Evolutionary conservation across 345 rosid species (phyloP), one percentile per base, ranked within the genome.

Genomic region (Salix exigua): DNA sequence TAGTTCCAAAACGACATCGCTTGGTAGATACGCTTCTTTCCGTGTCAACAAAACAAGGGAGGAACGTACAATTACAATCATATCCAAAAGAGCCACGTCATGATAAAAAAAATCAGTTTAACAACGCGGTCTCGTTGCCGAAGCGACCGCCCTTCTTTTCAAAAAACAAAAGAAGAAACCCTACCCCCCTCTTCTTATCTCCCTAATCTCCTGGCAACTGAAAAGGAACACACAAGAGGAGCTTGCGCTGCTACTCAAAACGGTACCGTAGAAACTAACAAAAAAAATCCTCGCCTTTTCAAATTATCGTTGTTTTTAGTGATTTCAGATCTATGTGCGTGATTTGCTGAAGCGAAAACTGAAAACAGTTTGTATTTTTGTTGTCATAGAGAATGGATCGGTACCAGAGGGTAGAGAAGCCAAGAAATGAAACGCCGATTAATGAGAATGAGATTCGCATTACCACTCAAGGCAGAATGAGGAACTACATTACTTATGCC

Each of bases 361-460:
- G 17, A 46, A 46, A 46, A 14, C 5, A 46, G 18, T 12, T 16
- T 46, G 51, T 46, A 46, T 46, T 58, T 23, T 58, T 11, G 28
- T 26, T 11, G 63, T 23, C 28, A 58, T 23, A 58, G 63, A 44
- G 31, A 51, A 80, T 76, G 82, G 84, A 77, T 75, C 64, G 84
- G 78, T 84, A 84, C 62, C 84, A 84, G 84, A 78, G 82, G 61
- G 82, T 84, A 48, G 86, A 81, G 82, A 84, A 78, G 76, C 78
- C 80, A 14, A 72, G 58, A 75, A 75, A 46, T 0, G 83, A 75
- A 23, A 72, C 83, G 12, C 79, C 77, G 25, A 81, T 81, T 8
- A 80, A 81, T 63, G 84, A 84, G 76, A 84, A 81, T 31, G 86
- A 84, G 78, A 81, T 84, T 75, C 82, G 86, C n/a, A 75, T 84